Conservation (phyloP, 2,329 filamentous ascomycete genomes). For the Bipolaris bicolor region DNA sequence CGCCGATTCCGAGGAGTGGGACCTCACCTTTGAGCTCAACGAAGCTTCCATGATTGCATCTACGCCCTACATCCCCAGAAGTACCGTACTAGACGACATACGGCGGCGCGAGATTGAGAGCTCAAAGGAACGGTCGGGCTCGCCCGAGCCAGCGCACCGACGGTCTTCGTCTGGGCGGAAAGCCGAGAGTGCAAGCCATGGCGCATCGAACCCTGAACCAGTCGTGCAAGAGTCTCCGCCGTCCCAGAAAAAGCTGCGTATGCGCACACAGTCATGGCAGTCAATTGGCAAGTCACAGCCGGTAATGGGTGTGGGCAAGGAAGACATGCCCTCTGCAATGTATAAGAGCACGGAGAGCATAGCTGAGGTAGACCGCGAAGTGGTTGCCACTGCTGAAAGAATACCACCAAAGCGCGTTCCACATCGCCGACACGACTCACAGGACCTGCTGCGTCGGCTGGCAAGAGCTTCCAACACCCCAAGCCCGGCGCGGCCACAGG, state of each 20-base stretch:
- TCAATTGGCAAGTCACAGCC: slow-evolving; percentile 37
- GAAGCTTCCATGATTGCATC: slow-evolving; percentile 55
- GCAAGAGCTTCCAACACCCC: slow-evolving; percentile 57
- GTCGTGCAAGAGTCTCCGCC: slow-evolving; percentile 8
- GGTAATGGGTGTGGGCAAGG: slow-evolving; percentile 31
- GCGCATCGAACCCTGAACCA: slow-evolving; percentile 14
- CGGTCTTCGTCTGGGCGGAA: slow-evolving; percentile 23
- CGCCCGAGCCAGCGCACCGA: slow-evolving; percentile 34
- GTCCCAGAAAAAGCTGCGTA: slow-evolving; percentile 26
- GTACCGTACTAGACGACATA: slow-evolving; percentile 52
- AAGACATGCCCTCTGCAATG: slow-evolving; percentile 43
- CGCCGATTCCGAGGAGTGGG: slow-evolving; percentile 36
- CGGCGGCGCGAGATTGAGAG: slow-evolving; percentile 51
- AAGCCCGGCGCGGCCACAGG: slow-evolving; percentile 43
- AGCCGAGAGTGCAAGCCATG: slow-evolving; percentile 2
- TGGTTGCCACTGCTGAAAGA: slow-evolving; percentile 30
- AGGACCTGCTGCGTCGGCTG: slow-evolving; percentile 54
- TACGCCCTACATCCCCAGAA: slow-evolving; percentile 54
- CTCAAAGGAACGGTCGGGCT: slow-evolving; percentile 44
- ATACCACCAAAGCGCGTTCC: slow-evolving; percentile 32
- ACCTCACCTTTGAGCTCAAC: slow-evolving; percentile 53
- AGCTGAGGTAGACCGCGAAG: slow-evolving; percentile 36
- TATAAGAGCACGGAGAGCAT: slow-evolving; percentile 45
- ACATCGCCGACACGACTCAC: slow-evolving; percentile 52
- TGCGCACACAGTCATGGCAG: slow-evolving; percentile 40